Evolutionary conservation across 495 filamentous ascomycete species (phyloP).

Genomic region (Penicillium salamii): DNA sequence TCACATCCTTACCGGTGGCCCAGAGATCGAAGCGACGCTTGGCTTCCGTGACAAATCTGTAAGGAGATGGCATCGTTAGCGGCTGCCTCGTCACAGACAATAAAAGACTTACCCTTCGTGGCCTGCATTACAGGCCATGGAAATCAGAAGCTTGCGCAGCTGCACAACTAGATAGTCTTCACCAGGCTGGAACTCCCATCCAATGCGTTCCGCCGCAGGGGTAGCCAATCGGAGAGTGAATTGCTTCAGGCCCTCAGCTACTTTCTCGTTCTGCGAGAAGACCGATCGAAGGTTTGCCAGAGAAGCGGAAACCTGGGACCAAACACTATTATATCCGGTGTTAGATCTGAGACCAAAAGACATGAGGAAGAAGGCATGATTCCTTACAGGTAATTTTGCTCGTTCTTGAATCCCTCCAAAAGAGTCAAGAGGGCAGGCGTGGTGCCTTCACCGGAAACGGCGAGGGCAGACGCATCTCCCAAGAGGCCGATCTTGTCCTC

Average conservation of each 20-base stretch:
- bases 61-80: conserved; percentile 19
- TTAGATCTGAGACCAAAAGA: conserved; percentile 17
- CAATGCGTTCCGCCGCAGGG: conserved; percentile 70
- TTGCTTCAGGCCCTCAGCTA: conserved; percentile 64
- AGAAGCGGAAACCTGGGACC: conserved; percentile 74
- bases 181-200: conserved; percentile 72
- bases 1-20: conserved; percentile 59
- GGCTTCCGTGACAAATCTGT: conserved; percentile 65
- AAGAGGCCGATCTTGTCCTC: conserved; percentile 90
- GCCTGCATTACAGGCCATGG: conserved; percentile 67
- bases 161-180: conserved; percentile 83
- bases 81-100: neutral
- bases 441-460: conserved; percentile 77
- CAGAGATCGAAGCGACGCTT: conserved; percentile 72
- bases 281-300: conserved; percentile 63
- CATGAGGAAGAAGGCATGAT: neutral
- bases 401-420: conserved; percentile 74
- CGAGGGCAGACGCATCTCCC: conserved; percentile 88
- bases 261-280: conserved; percentile 56
- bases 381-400: conserved; percentile 71
- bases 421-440: conserved; percentile 78
- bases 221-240: conserved; percentile 70
- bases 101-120: conserved; percentile 62
- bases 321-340: conserved; percentile 51
- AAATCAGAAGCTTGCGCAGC: conserved; percentile 75